Evolutionary conservation across 1,284 basidiomycete genomes (phyloP), one percentile per base, ranked within the genome.

Genomic region (Entoloma clypeatum): DNA sequence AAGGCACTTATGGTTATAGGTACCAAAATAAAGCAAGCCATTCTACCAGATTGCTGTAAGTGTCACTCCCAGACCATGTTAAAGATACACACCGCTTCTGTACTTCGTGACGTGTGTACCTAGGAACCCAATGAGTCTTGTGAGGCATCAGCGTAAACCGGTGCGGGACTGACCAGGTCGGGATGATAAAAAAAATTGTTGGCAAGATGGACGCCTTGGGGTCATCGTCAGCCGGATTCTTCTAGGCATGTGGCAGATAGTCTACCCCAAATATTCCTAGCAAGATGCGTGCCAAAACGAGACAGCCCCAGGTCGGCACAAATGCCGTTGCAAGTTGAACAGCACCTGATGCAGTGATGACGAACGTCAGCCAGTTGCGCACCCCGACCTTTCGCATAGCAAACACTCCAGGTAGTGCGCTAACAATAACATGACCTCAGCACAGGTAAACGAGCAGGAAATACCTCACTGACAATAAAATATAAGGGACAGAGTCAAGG

Each of bases 301-400:
- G 56, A 35, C 58, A 56, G 10, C 58, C 53, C 69, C 68, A 72
- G 19, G 51, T 59, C 2, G 61, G 51, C 5, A 68, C 67, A 33
- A 70, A 72, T 0, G 62, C 69, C 67, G 69, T 71, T 7, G 58
- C 61, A 9, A 72, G 45, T 45, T 69, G 63, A n/a, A 59, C 59
- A 4, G 55, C 51, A 25, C 70, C 70, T 69, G 68, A 71, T 2
- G 61, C 57, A 23, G 62, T 41, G 17, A 69, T 64, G 36, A 62
- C 66, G 27, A 68, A 60, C 7, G 66, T 59, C 21, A 72, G 54
- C 54, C 64, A 62, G 14, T 51, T 59, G 18, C 64, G 62, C 14
- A 62, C 59, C 11, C 69, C 69, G 17, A 71, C 46, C 41, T 43
- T 47, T 27, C 63, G 62, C n/a, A 72, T 54, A 11, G 65, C 41